Conservation (phyloP, 2,329 filamentous ascomycete species). For the Fusarium protoensiforme region DNA sequence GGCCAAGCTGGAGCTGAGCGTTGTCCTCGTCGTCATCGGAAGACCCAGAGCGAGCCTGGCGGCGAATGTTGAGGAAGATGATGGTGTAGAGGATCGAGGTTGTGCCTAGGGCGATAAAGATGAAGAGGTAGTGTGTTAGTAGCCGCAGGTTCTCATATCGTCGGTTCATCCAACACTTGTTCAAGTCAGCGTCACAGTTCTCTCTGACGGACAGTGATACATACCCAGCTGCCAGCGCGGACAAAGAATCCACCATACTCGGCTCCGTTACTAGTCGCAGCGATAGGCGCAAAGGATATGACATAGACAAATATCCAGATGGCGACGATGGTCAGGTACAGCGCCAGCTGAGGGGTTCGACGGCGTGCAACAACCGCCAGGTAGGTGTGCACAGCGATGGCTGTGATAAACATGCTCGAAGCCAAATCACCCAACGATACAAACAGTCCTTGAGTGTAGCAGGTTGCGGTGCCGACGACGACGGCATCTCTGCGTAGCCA, state of each 20-base stretch:
- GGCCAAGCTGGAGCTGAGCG: constrained; percentile 36
- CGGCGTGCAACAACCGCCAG: constrained; percentile 68
- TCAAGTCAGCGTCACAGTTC: constrained; percentile 5
- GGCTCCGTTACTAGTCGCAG: constrained; percentile 55
- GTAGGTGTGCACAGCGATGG: constrained; percentile 75
- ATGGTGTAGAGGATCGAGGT: constrained; percentile 54
- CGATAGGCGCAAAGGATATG: constrained; percentile 64
- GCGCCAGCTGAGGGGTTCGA: constrained; percentile 59
- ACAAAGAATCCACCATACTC: constrained; percentile 65
- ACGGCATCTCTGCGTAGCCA: constrained; percentile 68
- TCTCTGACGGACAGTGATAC: constrained; percentile 17
- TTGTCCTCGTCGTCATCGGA: constrained; percentile 21
- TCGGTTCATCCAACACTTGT: constrained; percentile 71
- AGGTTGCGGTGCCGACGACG: constrained; percentile 63
- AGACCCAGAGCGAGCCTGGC: constrained; percentile 26
- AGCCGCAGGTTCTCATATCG: constrained; percentile 66
- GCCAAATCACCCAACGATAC: constrained; percentile 74
- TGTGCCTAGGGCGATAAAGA: constrained; percentile 57
- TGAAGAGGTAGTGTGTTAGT: constrained; percentile 73
- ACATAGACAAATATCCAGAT: constrained; percentile 71
- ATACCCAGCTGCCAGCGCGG: constrained; percentile 72
- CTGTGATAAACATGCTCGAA: constrained; percentile 73
- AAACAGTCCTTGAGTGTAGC: constrained; percentile 75
- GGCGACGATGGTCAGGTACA: constrained; percentile 59
- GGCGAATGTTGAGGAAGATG: constrained; percentile 54